Evolutionary conservation across 805 yeast species (phyloP), one percentile per base, ranked within the genome.

Genomic region (Pichia scutulata): DNA sequence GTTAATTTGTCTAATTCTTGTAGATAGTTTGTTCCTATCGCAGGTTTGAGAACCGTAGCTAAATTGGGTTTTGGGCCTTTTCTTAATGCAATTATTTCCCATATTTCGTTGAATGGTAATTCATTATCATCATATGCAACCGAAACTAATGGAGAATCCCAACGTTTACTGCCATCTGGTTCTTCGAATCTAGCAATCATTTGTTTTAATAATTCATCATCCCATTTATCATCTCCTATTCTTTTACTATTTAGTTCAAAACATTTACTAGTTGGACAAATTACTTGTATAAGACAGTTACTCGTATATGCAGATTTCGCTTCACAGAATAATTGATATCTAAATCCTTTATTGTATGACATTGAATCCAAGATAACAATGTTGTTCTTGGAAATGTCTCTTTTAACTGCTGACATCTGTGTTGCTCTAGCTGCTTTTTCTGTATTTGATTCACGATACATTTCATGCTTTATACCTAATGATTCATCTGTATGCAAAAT

Each of bases 271-370:
- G 51, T 51, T 0, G 96, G 83, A 18, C 86, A 79, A 58, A 89
- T 76, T 1, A 86, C 83, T 54, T 92, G 90, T 2, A 92, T 71
- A 39, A 90, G 86, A 61, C 95, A 85, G 55, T 87, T 84, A 2
- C 93, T 82, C 1, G 97, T 89, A 18, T 81, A 75, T 25, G 82
- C 72, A 1, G 89, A 84, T 64, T 90, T 92, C 39, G 96, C 90
- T 65, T 93, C 99, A 66, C 97, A 90, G 65, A 81, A 89, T 48
- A 93, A 72, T 67, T 93, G 99, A 67, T 93, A 93, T 53, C 99
- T 73, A 65, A 90, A 89, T 0, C 99, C 99, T 63, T 93, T 93
- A 60, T 93, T 93, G 64, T 93, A 93, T 40, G 87, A 82, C 59
- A 89, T 72, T 1, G 93, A 79, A 64, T 93, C 99, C 48, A 93